Conservation (phyloP, 192 early-diverging fungal genomes). For the Piromyces sp. region DNA sequence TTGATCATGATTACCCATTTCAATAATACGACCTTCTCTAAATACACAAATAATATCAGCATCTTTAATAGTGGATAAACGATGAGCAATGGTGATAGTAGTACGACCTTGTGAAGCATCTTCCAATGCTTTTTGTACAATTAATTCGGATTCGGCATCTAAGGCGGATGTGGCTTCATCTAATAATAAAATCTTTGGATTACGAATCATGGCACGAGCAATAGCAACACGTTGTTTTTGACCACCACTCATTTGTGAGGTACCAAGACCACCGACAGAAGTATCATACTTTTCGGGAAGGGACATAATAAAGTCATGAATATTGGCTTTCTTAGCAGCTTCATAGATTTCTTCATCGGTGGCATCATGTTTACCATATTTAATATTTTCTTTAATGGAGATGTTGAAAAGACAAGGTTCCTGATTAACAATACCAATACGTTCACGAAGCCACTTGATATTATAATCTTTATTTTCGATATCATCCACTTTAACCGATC, state of each 20-base stretch:
- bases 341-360: slow-evolving; percentile 13
- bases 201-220: too few relatives aligned
- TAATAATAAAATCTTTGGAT: too few relatives aligned
- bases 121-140: too few relatives aligned
- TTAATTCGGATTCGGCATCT: too few relatives aligned
- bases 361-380: not conserved
- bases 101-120: not conserved
- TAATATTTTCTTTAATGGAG: not conserved
- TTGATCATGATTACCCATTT: not conserved
- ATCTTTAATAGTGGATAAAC: not conserved
- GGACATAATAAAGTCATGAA: slow-evolving; percentile 35
- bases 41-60: not conserved
- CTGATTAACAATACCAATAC: not conserved
- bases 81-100: not conserved
- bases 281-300: slow-evolving; percentile 47
- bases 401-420: not conserved
- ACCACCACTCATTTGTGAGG: slow-evolving; percentile 46
- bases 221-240: slow-evolving; percentile 44
- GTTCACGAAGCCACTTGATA: not conserved
- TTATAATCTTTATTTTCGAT: not conserved
- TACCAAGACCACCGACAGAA: slow-evolving; percentile 48
- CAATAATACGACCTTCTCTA: not conserved
- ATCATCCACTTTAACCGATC: not conserved
- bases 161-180: too few relatives aligned
- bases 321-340: slow-evolving; percentile 36